These are phyloP conservation scores for Podospora conica DNA, from an alignment of 495 filamentous ascomycete species.

Conservation along the genomic window DNA sequence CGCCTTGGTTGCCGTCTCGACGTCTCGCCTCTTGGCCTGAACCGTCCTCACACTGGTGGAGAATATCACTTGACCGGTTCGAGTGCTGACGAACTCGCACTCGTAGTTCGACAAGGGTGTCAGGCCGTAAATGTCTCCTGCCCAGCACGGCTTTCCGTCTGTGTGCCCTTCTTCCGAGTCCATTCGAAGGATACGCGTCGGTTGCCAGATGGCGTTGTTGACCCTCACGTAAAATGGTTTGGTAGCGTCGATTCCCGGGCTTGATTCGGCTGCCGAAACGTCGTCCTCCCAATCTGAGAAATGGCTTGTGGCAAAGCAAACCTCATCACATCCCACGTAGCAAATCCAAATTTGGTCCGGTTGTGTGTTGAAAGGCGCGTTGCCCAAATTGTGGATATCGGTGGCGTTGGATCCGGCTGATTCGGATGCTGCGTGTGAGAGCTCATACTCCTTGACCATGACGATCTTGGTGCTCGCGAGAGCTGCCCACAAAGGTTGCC, in stretches of 20 bases:
- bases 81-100: conserved; percentile 73
- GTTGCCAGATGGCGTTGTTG: conserved; percentile 84
- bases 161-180: conserved; percentile 48
- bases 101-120: conserved; percentile 79
- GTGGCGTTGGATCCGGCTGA: conserved; percentile 66
- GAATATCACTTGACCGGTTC: conserved; percentile 67
- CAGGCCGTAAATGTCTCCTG: conserved; percentile 82
- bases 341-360: conserved; percentile 83
- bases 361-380: conserved; percentile 63
- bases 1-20: conserved; percentile 42
- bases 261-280: conserved; percentile 18
- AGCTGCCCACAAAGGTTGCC: conserved; percentile 91
- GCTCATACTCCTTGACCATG: conserved; percentile 85
- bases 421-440: conserved; percentile 71
- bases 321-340: conserved; percentile 71
- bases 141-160: conserved; percentile 51
- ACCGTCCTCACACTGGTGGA: conserved; percentile 75
- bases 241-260: conserved; percentile 49
- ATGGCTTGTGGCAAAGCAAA: conserved; percentile 73
- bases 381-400: conserved; percentile 73
- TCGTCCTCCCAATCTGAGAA: conserved; percentile 38
- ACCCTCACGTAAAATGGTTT: conserved; percentile 85
- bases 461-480: conserved; percentile 92
- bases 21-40: conserved; percentile 59
- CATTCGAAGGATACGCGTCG: conserved; percentile 60